Conservation (phyloP, 2,329 filamentous ascomycete genomes). For the Microcyclospora tardicrescens region DNA sequence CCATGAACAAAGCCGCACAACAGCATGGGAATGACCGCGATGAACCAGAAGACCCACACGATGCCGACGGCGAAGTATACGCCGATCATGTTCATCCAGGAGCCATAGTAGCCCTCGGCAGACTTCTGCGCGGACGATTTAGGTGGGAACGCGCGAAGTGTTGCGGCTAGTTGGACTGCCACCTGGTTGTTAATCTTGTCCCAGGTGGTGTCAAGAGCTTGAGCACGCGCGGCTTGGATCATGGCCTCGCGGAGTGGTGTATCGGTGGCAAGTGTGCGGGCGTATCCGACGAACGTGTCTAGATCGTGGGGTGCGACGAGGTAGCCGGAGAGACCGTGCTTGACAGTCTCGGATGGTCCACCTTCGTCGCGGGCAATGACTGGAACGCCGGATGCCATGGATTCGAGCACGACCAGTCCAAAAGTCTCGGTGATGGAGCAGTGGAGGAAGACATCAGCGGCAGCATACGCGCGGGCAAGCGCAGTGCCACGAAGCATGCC, state of each 20-base stretch:
- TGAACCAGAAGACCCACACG: slow-evolving; percentile 26
- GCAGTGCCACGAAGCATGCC: slow-evolving; percentile 50
- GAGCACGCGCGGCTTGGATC: slow-evolving; percentile 35
- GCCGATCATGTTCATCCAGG: slow-evolving; percentile 14
- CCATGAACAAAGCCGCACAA: slow-evolving; percentile 20
- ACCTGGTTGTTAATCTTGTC: slow-evolving; percentile 59
- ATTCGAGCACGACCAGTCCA: slow-evolving; percentile 56
- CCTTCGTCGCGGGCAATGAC: slow-evolving; percentile 58
- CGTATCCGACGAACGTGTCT: slow-evolving; percentile 43
- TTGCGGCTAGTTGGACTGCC: slow-evolving; percentile 47
- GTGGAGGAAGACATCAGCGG: slow-evolving; percentile 57
- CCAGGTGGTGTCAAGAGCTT: slow-evolving; percentile 55
- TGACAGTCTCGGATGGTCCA: slow-evolving; percentile 54
- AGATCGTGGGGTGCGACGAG: slow-evolving; percentile 48
- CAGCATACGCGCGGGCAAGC: slow-evolving; percentile 54
- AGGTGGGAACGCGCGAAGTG: slow-evolving; percentile 19
- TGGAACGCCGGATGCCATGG: slow-evolving; percentile 57
- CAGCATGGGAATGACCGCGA: slow-evolving; percentile 23
- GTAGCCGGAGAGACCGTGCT: slow-evolving; percentile 47
- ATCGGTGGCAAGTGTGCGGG: slow-evolving; percentile 39
- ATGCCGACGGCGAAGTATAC: slow-evolving; percentile 22
- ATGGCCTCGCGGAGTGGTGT: slow-evolving; percentile 33
- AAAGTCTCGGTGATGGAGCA: slow-evolving; percentile 62
- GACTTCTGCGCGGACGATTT: slow-evolving; percentile 8
- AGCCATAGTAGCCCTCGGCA: slow-evolving; percentile 15